Percentiles rank a stretch among this genome's conserved stretches.
Conservation (phyloP, 2,329 filamentous ascomycete species). For the Aspergillus pseudotamarii region DNA sequence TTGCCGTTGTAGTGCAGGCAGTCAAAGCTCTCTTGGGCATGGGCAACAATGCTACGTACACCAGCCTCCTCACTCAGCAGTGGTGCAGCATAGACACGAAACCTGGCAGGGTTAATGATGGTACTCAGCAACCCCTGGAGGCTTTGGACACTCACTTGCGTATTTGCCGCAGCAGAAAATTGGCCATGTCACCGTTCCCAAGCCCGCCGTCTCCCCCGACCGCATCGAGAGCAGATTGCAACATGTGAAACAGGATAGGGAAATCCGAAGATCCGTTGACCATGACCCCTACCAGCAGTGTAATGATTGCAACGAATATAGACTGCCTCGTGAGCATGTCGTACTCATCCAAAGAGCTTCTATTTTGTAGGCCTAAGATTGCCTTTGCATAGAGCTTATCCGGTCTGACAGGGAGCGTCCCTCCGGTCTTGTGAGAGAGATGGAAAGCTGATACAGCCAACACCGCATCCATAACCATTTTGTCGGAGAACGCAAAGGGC, state of each 20-base stretch:
- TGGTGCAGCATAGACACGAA: slow-evolving; percentile 18
- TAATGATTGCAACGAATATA: slow-evolving; percentile 15
- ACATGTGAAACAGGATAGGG: slow-evolving; percentile 18
- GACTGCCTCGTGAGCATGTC: slow-evolving; percentile 6
- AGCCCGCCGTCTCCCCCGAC: slow-evolving; percentile 12
- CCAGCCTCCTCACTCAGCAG: slow-evolving; percentile 10
- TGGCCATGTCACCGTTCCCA: slow-evolving; percentile 8
- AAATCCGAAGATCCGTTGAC: slow-evolving; percentile 18
- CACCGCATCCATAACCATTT: slow-evolving; percentile 16
- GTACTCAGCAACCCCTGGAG: background rate
- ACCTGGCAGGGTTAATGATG: slow-evolving; percentile 7
- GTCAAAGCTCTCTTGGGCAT: slow-evolving; percentile 9
- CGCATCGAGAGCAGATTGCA: slow-evolving; percentile 15
- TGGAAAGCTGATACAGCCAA: slow-evolving; percentile 17
- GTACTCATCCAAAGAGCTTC: background rate
- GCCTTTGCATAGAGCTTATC: slow-evolving; percentile 2
- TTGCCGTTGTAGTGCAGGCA: slow-evolving; percentile 14
- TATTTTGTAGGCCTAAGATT: slow-evolving; percentile 4
- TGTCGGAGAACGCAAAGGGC: slow-evolving; percentile 15
- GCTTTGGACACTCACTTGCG: slow-evolving; percentile 14
- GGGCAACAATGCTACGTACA: slow-evolving; percentile 4
- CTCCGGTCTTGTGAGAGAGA: slow-evolving; percentile 3
- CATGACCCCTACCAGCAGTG: slow-evolving; percentile 19
- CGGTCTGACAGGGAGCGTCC: background rate
- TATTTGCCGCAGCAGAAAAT: slow-evolving; percentile 19